These are phyloP conservation scores for Phalaenopsis hybrid DNA, from an alignment of 116 monocot species.

Conservation along the genomic window DNA sequence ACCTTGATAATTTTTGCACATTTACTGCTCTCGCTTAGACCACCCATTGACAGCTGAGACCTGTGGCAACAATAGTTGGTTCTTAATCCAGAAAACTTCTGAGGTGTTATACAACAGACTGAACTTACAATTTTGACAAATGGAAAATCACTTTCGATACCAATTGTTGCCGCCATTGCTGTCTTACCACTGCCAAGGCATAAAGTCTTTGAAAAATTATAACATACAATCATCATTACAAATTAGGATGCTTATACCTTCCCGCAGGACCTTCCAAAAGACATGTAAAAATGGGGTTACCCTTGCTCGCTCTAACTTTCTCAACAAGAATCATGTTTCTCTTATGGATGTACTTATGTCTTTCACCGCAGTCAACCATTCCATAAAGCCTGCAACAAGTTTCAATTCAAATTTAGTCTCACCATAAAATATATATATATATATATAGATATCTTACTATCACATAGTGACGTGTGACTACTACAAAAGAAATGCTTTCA, in stretches of 20 bases:
- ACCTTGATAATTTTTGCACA: no score
- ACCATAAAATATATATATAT: no score
- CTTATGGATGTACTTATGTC: conserved; percentile 65
- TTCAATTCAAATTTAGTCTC: not conserved
- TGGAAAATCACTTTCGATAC: conserved; percentile 88
- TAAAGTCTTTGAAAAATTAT: conserved; percentile 10
- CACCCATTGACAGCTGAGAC: conserved; percentile 92
- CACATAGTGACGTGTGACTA: no score
- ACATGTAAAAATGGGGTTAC: conserved; percentile 89
- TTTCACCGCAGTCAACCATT: conserved; percentile 82
- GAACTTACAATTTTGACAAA: conserved; percentile 94
- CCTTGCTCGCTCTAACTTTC: conserved; percentile 91
- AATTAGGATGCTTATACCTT: conserved; percentile 38
- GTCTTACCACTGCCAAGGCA: conserved; percentile 74
- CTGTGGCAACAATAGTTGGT: conserved; percentile 20
- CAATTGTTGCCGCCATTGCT: conserved; percentile 78
- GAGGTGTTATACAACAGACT: not conserved
- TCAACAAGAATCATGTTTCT: conserved; percentile 88
- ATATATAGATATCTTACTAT: no score
- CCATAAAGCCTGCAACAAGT: conserved; percentile 68
- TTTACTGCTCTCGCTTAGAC: conserved; percentile 89
- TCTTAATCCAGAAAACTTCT: not conserved
- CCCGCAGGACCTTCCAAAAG: conserved; percentile 91
- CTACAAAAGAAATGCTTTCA: no score
- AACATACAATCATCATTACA: not conserved